Base-by-base conservation (phyloP, 23 red algal genomes). In the Pyropia yezoensis region DNA sequence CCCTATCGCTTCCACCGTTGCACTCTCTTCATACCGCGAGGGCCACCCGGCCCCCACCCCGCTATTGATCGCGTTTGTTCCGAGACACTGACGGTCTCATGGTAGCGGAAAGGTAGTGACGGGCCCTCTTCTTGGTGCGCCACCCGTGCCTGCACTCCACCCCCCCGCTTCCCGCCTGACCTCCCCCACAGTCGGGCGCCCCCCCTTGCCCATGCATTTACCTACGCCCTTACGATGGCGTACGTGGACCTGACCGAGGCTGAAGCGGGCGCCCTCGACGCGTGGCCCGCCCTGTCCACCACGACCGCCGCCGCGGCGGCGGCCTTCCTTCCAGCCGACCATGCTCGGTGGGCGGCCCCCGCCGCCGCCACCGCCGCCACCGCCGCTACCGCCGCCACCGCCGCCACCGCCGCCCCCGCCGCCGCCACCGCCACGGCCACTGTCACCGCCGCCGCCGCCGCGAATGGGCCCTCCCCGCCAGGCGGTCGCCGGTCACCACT, bases 151-250 rank as follows among this genome's bases (percentile, higher is more conserved):
- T 47, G 3, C 39, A 3, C 39, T 8, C 11, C 39, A 12, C 39
- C 39, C 39, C 39, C 39, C 39, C 39, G 4, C 11, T 8, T 47
- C 39, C 9, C 4, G 0, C 6, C 12, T 47, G 3, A 11, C 39
- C 9, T 8, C 9, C 9, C 39, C 11, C 9, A 8, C 39, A 47
- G 39, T 47, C 39, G 39, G 39, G 39, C 7, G 39, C 39, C 39
- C 7, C 39, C 39, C 9, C 39, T 47, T 6, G 39, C 39, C 0
- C 39, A 96, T 60, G 57, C 57, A 0, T 98, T 98, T 54, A 57
- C 59, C 22, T 98, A 98, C 83, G n/a, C 51, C 4, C 15, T 98
- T 1, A 91, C 76, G 67, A 90, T 98, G 94, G 63, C 74, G 49
- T 90, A 77, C 70, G 55, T 98, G 54, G 86, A 98, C 51, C 65